Conservation (phyloP, 2,329 filamentous ascomycete genomes). For the Cladosporium oxysporum region DNA sequence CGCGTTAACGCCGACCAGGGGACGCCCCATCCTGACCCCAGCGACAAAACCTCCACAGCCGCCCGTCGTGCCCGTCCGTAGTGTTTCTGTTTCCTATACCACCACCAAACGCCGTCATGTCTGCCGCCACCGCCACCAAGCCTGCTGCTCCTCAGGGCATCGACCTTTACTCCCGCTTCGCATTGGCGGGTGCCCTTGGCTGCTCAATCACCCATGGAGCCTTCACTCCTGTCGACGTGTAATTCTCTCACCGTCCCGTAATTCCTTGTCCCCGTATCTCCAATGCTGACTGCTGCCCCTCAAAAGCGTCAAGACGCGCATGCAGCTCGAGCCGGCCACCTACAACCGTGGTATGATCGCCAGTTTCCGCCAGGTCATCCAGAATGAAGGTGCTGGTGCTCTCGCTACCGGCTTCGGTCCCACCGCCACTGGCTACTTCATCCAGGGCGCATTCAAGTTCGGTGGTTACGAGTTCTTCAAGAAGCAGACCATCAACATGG, state of each 20-base stretch:
- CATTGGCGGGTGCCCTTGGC: conserved; percentile 95
- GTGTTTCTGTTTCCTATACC: conserved; percentile 26
- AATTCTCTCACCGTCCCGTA: conserved; percentile 53
- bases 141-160: conserved; percentile 55
- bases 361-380: conserved; percentile 82
- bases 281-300: background rate
- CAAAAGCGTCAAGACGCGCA: conserved; percentile 86
- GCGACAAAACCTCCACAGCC: background rate
- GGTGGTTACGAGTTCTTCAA: conserved; percentile 97
- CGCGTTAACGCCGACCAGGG: background rate
- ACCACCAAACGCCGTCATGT: conserved; percentile 22
- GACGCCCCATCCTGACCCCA: background rate
- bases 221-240: conserved; percentile 99
- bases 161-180: conserved; percentile 89
- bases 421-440: conserved; percentile 88
- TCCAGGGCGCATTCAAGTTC: conserved; percentile 91
- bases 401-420: conserved; percentile 83
- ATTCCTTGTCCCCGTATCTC: background rate
- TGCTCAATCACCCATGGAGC: conserved; percentile 97
- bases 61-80: background rate
- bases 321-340: conserved; percentile 85
- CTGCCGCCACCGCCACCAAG: conserved; percentile 30
- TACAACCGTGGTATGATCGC: conserved; percentile 88
- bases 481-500: conserved; percentile 78
- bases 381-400: conserved; percentile 80